Percentiles rank a stretch among this genome's conserved stretches.
Evolutionary conservation across 2,329 filamentous ascomycete genomes (phyloP).

Genomic region (Zymoseptoria passerinii): DNA sequence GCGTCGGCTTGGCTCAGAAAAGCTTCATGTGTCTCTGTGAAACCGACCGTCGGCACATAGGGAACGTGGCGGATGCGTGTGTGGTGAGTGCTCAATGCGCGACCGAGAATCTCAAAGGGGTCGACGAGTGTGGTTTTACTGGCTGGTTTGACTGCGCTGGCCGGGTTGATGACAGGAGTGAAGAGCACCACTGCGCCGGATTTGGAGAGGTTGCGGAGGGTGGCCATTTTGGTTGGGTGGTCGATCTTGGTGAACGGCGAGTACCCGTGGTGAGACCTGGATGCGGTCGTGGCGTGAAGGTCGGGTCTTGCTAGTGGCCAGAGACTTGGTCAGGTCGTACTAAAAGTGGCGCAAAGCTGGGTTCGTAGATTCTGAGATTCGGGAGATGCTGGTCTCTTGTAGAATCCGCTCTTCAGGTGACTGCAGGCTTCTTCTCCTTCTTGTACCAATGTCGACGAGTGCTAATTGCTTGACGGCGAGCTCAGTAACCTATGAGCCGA

Average conservation of each 20-base stretch:
- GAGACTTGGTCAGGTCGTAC: neutral
- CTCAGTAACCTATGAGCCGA: conserved; percentile 9
- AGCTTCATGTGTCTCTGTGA: conserved; percentile 54
- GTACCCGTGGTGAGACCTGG: neutral
- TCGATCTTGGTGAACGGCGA: conserved; percentile 1
- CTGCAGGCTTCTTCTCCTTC: neutral
- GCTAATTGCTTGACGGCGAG: neutral
- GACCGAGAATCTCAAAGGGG: conserved; percentile 65
- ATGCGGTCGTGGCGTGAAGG: neutral
- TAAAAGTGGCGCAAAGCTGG: neutral
- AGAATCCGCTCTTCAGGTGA: neutral
- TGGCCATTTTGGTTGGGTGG: conserved; percentile 7
- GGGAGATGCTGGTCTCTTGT: neutral
- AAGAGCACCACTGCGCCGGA: conserved; percentile 38
- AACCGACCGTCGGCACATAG: conserved; percentile 55
- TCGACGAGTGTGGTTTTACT: conserved; percentile 45
- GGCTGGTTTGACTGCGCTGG: conserved; percentile 30
- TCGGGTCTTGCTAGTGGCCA: neutral
- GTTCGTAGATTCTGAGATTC: neutral
- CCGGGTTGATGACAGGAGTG: conserved; percentile 32
- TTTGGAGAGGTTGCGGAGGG: conserved; percentile 30
- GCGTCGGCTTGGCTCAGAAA: conserved; percentile 54
- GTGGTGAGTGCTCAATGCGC: conserved; percentile 52
- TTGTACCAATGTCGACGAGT: neutral
- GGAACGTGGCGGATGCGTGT: conserved; percentile 61